Base-by-base conservation (phyloP, 208 protist genomes). In the Lotmaria passim region DNA sequence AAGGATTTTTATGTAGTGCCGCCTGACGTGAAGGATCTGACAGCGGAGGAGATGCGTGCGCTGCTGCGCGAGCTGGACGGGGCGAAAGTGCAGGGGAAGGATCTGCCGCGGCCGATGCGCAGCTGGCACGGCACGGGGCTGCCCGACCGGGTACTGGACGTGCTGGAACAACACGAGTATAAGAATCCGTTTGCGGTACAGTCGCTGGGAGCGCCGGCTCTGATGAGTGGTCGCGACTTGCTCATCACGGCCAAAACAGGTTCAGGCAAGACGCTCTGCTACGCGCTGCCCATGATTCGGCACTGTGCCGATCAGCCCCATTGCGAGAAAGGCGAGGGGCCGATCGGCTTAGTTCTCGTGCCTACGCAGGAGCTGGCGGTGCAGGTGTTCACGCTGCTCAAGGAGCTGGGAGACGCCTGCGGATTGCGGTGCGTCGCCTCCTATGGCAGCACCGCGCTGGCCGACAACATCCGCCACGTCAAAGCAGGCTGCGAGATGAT, bases 181-280 rank as follows among this genome's bases (percentile, higher is more conserved):
- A 50, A 63, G 21, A 67, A 72, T 23, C 93, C 93, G 12, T 97
- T 98, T 69, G 89, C 94, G 0, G 90, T 97, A 53, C 94, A 98
- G 75, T 89, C 85, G 6, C 53, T 96, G 17, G 83, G 83, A 19
- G 79, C 87, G 26, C 94, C 96, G 0, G 76, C 73, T 7, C 78
- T 97, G 19, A 95, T 98, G 83, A 75, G 53, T 21, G 96, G 96
- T 3, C 83, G 94, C 5, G 93, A 98, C 69, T 59, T 98, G 12
- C 78, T 98, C 14, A 69, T 94, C 17, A 90, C 90, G 15, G 95
- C 97, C 7, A 90, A 94, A 67, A 99, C 97, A n/a, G 97, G 97
- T 10, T 96, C 87, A 0, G 97, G 97, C 44, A 99, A 99, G 62
- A 99, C 97, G 50, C 69, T 98, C 17, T 78, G 88, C 12, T 99